These are phyloP conservation scores for Colletotrichum sp. DNA, from an alignment of 2,329 filamentous ascomycete species.

Conservation along the genomic window DNA sequence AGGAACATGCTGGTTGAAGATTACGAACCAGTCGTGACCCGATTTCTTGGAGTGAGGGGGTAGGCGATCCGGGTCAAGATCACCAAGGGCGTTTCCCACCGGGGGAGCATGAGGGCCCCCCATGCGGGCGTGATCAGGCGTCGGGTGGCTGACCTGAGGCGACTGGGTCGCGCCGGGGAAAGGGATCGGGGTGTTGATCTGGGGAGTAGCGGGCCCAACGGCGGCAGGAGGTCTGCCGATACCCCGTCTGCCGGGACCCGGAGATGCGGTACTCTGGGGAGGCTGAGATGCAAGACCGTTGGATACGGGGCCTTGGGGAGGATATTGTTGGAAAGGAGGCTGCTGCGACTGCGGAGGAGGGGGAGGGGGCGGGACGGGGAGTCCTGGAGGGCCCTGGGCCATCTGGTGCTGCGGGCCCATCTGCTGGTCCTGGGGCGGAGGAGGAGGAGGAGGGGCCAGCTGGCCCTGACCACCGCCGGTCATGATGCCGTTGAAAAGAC, in stretches of 20 bases:
- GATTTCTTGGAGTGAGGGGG: constrained; percentile 89
- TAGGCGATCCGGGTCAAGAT: constrained; percentile 85
- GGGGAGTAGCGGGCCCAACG: constrained; percentile 81
- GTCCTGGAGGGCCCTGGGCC: constrained; percentile 76
- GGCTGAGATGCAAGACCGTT: constrained; percentile 83
- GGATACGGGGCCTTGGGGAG: constrained; percentile 58
- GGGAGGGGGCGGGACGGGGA: constrained; percentile 62
- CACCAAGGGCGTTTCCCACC: constrained; percentile 72
- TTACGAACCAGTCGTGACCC: constrained; percentile 91
- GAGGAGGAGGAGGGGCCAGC: constrained; percentile 76
- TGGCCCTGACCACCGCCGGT: constrained; percentile 84
- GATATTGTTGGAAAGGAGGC: constrained; percentile 76
- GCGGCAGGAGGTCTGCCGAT: constrained; percentile 68
- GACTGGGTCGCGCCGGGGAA: constrained; percentile 85
- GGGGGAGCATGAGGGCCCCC: constrained; percentile 44
- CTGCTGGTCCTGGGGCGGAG: constrained; percentile 67
- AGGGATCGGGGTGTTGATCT: constrained; percentile 86
- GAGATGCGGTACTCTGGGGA: constrained; percentile 84
- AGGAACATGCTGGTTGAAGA: constrained; percentile 92
- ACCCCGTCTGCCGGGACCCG: constrained; percentile 79
- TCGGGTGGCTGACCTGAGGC: constrained; percentile 86
- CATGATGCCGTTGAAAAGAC: constrained; percentile 96
- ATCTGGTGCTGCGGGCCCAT: constrained; percentile 58
- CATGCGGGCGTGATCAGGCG: constrained; percentile 68
- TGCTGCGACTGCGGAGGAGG: constrained; percentile 67